Percentiles rank a stretch among this genome's conserved stretches.
Conservation (phyloP, 306 rosid genomes). For the Phaseolus lunatus region DNA sequence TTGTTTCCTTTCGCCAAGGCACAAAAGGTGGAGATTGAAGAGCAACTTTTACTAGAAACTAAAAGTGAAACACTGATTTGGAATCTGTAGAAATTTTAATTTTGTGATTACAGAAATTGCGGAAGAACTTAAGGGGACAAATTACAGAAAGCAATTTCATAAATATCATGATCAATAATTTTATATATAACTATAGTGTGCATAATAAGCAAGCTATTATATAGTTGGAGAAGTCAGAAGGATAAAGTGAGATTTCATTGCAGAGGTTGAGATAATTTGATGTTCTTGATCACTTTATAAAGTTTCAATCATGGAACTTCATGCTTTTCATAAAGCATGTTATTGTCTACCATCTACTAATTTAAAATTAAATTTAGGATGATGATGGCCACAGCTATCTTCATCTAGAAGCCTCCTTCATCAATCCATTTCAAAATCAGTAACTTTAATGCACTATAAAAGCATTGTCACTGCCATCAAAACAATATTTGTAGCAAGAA, state of each 20-base stretch:
- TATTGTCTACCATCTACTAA: slow-evolving; percentile 37
- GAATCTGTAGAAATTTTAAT: slow-evolving; percentile 3
- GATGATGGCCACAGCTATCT: slow-evolving; percentile 51
- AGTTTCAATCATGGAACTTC: slow-evolving; percentile 59
- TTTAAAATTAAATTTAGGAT: slow-evolving; percentile 53
- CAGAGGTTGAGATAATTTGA: slow-evolving; percentile 44
- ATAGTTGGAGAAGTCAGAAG: slow-evolving; percentile 45
- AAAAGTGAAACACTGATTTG: slow-evolving; percentile 17
- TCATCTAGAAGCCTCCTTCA: slow-evolving; percentile 57
- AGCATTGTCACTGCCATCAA: slow-evolving; percentile 45
- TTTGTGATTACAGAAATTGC: not conserved
- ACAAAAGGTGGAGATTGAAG: slow-evolving; percentile 43
- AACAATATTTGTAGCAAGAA: slow-evolving; percentile 46
- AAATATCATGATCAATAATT: slow-evolving; percentile 42
- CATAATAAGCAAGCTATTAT: slow-evolving; percentile 36
- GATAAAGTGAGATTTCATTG: slow-evolving; percentile 45
- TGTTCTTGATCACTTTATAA: slow-evolving; percentile 45
- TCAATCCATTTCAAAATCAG: slow-evolving; percentile 13
- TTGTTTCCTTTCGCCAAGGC: slow-evolving; percentile 46
- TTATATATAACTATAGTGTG: not conserved
- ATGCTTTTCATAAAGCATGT: slow-evolving; percentile 57
- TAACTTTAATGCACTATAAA: slow-evolving; percentile 48
- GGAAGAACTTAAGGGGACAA: slow-evolving; percentile 3
- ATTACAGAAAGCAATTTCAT: not conserved
- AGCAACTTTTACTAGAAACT: not conserved